Evolutionary conservation across 1,139 yeast species (phyloP).

Genomic region (Kodamaea derodonti): DNA sequence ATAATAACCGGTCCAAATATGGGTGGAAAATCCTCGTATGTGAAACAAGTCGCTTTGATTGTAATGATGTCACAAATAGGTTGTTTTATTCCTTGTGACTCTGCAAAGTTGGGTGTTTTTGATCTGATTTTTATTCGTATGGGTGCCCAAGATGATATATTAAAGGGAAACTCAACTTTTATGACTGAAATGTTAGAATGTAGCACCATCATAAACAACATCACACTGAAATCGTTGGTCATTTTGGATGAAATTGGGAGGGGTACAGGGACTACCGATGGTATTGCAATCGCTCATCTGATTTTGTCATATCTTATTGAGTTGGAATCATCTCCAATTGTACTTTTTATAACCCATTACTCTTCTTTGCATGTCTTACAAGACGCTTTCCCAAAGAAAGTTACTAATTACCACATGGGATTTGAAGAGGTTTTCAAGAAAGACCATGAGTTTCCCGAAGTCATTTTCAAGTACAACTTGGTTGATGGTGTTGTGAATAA

Average conservation of each 20-base stretch:
- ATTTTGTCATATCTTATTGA: constrained; percentile 62
- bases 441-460: constrained; percentile 35
- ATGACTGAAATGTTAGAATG: constrained; percentile 74
- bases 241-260: constrained; percentile 67
- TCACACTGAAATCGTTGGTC: constrained; percentile 51
- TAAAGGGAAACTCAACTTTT: constrained; percentile 70
- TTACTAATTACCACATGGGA: constrained; percentile 74
- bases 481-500: constrained; percentile 57
- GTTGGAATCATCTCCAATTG: constrained; percentile 45
- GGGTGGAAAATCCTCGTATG: constrained; percentile 77
- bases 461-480: constrained; percentile 60
- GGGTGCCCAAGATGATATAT: constrained; percentile 73
- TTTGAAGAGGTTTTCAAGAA: constrained; percentile 42
- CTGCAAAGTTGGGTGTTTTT: constrained; percentile 53
- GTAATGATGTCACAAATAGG: constrained; percentile 54
- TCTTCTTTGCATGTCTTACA: constrained; percentile 64
- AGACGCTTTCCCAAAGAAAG: constrained; percentile 30
- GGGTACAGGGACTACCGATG: constrained; percentile 88
- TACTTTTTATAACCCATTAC: constrained; percentile 84
- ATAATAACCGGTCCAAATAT: constrained; percentile 73
- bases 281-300: constrained; percentile 80
- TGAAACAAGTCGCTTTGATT: constrained; percentile 57
- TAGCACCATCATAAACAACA: constrained; percentile 45
- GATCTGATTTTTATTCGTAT: constrained; percentile 55
- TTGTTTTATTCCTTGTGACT: constrained; percentile 38